Conservation (phyloP, 2,329 filamentous ascomycete genomes). For the Fusarium succisae region DNA sequence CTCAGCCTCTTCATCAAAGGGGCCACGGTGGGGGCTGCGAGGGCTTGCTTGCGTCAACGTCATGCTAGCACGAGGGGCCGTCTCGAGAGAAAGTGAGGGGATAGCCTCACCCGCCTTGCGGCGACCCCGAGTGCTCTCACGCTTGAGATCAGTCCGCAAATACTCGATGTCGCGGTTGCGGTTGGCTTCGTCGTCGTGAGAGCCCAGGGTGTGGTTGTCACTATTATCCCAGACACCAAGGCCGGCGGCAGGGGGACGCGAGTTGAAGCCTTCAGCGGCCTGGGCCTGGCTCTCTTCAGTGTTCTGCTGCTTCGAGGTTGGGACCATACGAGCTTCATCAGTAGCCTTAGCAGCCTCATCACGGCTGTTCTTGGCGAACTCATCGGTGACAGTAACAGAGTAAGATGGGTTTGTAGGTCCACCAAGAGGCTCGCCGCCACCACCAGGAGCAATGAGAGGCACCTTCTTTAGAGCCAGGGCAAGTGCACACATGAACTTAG, state of each 20-base stretch:
- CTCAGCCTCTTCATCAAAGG: conserved; percentile 57
- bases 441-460: conserved; percentile 84
- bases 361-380: conserved; percentile 71
- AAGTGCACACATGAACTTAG: conserved; percentile 97
- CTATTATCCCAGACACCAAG: conserved; percentile 38
- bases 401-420: conserved; percentile 81
- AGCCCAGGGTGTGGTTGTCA: conserved; percentile 39
- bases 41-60: conserved; percentile 42
- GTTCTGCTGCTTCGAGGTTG: conserved; percentile 49
- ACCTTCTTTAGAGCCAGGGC: conserved; percentile 86
- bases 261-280: conserved; percentile 58
- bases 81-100: conserved; percentile 47
- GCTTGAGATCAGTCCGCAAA: conserved; percentile 51
- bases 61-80: conserved; percentile 36
- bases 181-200: conserved; percentile 45
- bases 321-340: conserved; percentile 73
- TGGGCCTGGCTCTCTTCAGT: conserved; percentile 52
- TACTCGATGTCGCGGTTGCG: conserved; percentile 52
- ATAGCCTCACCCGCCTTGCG: conserved; percentile 59
- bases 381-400: conserved; percentile 78
- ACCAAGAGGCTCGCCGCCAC: conserved; percentile 69
- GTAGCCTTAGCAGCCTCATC: conserved; percentile 67
- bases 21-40: conserved; percentile 46
- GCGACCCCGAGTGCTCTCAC: conserved; percentile 59
- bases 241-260: conserved; percentile 44